phyloP scores from a whole-genome alignment of 768 basidiomycete genomes.

The Dioszegia crocea region DNA sequence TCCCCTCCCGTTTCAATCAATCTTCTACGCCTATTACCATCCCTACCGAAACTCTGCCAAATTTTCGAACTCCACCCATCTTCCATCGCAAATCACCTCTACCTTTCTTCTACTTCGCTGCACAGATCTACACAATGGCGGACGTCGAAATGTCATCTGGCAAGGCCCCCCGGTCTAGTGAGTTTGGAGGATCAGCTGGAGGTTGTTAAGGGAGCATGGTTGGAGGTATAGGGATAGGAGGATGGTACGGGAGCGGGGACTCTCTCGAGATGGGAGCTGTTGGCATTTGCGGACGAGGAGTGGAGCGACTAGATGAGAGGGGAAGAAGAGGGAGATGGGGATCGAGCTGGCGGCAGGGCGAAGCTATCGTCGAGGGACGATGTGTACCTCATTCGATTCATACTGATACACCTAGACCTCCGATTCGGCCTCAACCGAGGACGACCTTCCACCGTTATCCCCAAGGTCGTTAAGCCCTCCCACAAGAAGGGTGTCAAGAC shows the following conservation, averaged over 20 bases:
- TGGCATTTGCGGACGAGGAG: too few relatives aligned
- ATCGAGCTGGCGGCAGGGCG: too few relatives aligned
- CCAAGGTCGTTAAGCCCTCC: slow-evolving; percentile 69
- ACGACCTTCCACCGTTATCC: slow-evolving; percentile 78
- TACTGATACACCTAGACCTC: slow-evolving; percentile 58
- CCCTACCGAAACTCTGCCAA: slow-evolving; percentile 6
- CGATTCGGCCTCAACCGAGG: slow-evolving; percentile 82
- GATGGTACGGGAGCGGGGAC: neutral
- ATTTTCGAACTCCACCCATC: neutral
- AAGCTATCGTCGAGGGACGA: too few relatives aligned
- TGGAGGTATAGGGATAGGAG: neutral
- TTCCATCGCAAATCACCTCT: neutral
- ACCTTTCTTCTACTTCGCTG: neutral
- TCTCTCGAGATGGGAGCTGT: neutral
- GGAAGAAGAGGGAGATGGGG: too few relatives aligned
- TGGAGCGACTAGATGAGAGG: too few relatives aligned
- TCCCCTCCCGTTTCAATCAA: neutral
- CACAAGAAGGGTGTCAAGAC: slow-evolving; percentile 90
- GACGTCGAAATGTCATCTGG: slow-evolving; percentile 46
- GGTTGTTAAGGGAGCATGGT: neutral
- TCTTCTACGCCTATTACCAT: neutral
- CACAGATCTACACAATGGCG: slow-evolving; percentile 36
- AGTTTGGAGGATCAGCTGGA: slow-evolving; percentile 11
- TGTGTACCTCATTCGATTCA: too few relatives aligned
- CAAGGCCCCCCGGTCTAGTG: slow-evolving; percentile 39